Evolutionary conservation across 345 rosid species (phyloP), one percentile per base, ranked within the genome.

Genomic region (Anacardium occidentale): DNA sequence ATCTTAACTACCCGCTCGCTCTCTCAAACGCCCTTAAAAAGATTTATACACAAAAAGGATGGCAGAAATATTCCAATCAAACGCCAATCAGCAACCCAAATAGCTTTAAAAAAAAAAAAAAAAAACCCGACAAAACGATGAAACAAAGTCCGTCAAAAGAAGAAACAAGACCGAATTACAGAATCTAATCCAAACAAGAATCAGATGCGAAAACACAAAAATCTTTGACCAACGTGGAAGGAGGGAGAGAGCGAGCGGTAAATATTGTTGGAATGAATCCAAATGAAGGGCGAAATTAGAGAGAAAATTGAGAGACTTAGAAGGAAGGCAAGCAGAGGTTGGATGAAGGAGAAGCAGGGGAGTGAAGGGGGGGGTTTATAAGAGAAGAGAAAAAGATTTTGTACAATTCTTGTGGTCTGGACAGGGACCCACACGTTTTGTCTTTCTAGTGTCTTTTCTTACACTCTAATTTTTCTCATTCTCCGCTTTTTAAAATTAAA

Each of bases 161-260:
- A 63, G 60, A 48, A 75, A 74, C 40, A 66, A 42, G 67, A 61
- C 34, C 58, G 56, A 75, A 70, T 59, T 59, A 51, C 24, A 63
- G 84, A 82, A 81, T 85, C 76, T 73, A 68, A 81, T 76, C 85
- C 82, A 73, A 74, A 81, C 72, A 73, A 79, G 85, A 80, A 85
- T 82, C 88, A 69, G 88, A 85, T 85, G 10, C 88, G 60, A 71
- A 21, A 51, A 74, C 42, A 45, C 22, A 59, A 29, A 76, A 80
- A 67, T 71, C 67, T 32, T 48, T 76, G 80, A 47, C 7, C 0
- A 17, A 18, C 12, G 21, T 17, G 64, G 14, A 60, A 26, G 29
- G 20, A 56, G 75, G 75, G 74, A 74, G 83, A 68, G 84, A 81
- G 80, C 74, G 78, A 75, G 85, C 76, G 75, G 78, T 52, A 24